These are phyloP conservation scores for Didymella exigua DNA, from an alignment of 2,329 filamentous ascomycete species.

Conservation along the genomic window DNA sequence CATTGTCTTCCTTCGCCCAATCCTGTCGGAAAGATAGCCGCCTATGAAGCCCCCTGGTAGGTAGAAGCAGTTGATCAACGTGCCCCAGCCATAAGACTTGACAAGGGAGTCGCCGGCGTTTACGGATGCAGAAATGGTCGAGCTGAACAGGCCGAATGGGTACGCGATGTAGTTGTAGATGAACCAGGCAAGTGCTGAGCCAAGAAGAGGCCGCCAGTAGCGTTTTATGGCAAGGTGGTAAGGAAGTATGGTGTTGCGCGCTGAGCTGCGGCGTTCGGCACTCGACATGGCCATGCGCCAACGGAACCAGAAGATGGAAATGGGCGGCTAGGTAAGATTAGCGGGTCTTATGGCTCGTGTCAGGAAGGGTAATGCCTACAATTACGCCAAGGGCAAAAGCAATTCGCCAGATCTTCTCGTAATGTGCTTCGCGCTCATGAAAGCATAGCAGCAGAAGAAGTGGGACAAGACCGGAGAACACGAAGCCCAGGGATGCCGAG, in stretches of 20 bases:
- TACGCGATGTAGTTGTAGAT: constrained; percentile 62
- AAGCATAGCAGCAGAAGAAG: constrained; percentile 59
- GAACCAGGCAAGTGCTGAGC: constrained; percentile 59
- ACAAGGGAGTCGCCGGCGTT: constrained; percentile 28
- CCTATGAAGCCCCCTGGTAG: constrained; percentile 36
- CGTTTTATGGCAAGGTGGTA: constrained; percentile 56
- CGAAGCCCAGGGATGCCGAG: constrained; percentile 58
- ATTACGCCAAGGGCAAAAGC: constrained; percentile 58
- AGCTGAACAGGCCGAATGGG: constrained; percentile 62
- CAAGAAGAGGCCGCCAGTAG: constrained; percentile 58
- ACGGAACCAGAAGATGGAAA: constrained; percentile 61
- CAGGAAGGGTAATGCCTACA: neutral
- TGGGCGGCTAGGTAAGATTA: constrained; percentile 42
- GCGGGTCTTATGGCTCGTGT: neutral
- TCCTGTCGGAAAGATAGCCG: constrained; percentile 34
- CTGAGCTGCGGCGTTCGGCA: constrained; percentile 55
- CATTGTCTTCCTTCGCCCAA: constrained; percentile 34
- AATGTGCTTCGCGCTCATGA: constrained; percentile 51
- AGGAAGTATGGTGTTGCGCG: constrained; percentile 49
- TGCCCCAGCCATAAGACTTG: constrained; percentile 32
- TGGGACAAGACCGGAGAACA: constrained; percentile 57
- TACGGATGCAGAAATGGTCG: constrained; percentile 52
- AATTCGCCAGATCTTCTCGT: constrained; percentile 56
- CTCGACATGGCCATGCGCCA: constrained; percentile 59
- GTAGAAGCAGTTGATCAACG: constrained; percentile 31